Conservation (phyloP, 2,329 filamentous ascomycete species). For the Leptographium lundbergii region DNA sequence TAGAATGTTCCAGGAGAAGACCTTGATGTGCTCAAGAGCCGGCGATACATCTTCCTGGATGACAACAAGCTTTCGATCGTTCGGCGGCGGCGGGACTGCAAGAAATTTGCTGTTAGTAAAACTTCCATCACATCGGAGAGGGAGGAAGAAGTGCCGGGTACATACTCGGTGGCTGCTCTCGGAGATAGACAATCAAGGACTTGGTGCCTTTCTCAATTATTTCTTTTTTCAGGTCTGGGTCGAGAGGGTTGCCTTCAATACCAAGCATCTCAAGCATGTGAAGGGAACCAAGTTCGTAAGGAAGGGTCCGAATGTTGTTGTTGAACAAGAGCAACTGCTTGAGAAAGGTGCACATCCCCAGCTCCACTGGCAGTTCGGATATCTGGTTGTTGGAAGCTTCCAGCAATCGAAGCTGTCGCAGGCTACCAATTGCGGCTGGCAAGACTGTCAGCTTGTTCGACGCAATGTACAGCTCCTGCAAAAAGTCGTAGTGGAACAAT, state of each 20-base stretch:
- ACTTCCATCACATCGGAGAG: background rate
- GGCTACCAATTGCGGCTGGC: slow-evolving; percentile 68
- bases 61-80: slow-evolving; percentile 64
- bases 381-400: slow-evolving; percentile 86
- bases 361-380: slow-evolving; percentile 68
- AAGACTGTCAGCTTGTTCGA: slow-evolving; percentile 78
- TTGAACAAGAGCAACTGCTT: slow-evolving; percentile 80
- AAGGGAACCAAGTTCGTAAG: slow-evolving; percentile 77
- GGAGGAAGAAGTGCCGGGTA: slow-evolving; percentile 8
- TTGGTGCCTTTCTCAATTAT: slow-evolving; percentile 82
- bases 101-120: background rate
- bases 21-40: slow-evolving; percentile 59
- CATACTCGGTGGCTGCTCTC: slow-evolving; percentile 76
- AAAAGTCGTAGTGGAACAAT: slow-evolving; percentile 78
- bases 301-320: slow-evolving; percentile 73
- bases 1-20: slow-evolving; percentile 90
- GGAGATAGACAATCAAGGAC: slow-evolving; percentile 68
- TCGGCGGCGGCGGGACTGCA: slow-evolving; percentile 59
- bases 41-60: slow-evolving; percentile 54
- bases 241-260: slow-evolving; percentile 81
- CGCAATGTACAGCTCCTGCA: slow-evolving; percentile 85
- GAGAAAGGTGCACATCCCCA: slow-evolving; percentile 93
- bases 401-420: slow-evolving; percentile 70
- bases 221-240: slow-evolving; percentile 62
- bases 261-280: slow-evolving; percentile 82